phyloP scores from a whole-genome alignment of 257 asterid species.

The Lantana camara region DNA sequence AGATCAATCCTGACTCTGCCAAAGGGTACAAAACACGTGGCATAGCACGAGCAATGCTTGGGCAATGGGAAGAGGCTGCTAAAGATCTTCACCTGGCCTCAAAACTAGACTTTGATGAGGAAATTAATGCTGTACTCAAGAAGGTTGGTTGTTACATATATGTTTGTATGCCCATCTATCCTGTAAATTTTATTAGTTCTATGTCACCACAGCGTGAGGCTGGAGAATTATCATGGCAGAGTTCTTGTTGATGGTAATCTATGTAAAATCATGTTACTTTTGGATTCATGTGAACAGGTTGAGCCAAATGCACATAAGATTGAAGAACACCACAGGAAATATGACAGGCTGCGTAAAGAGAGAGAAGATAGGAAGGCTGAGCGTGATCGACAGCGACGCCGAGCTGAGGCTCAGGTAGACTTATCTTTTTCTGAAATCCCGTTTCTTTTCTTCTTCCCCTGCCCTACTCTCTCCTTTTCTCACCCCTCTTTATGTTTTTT shows the following conservation, averaged over 20 bases:
- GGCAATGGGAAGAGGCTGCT: conserved; percentile 92
- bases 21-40: conserved; percentile 98
- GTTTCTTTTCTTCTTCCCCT: not conserved
- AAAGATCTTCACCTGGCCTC: conserved; percentile 96
- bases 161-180: too few relatives aligned
- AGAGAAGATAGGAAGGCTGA: conserved; percentile 72
- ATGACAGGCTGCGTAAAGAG: conserved; percentile 90
- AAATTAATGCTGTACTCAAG: conserved; percentile 81
- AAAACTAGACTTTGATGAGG: conserved; percentile 91
- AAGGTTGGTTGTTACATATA: conserved; percentile 50
- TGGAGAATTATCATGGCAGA: conserved; percentile 5
- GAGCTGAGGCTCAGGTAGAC: conserved; percentile 91
- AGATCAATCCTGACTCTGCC: conserved; percentile 99
- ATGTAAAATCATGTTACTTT: not conserved
- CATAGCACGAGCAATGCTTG: conserved; percentile 89
- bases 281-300: conserved; percentile 47
- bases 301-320: conserved; percentile 94
- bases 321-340: conserved; percentile 89
- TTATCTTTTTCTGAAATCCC: not conserved
- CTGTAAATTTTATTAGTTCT: not conserved
- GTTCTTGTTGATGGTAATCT: not conserved
- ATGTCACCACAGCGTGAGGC: not conserved
- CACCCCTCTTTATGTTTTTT: conserved; percentile 8
- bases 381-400: conserved; percentile 75
- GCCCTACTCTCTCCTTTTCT: not conserved